A percentile compares a stretch with the other conserved stretches of the same genome.
Conservation (phyloP, 2,329 filamentous ascomycete genomes). For the Lachnellula cervina region DNA sequence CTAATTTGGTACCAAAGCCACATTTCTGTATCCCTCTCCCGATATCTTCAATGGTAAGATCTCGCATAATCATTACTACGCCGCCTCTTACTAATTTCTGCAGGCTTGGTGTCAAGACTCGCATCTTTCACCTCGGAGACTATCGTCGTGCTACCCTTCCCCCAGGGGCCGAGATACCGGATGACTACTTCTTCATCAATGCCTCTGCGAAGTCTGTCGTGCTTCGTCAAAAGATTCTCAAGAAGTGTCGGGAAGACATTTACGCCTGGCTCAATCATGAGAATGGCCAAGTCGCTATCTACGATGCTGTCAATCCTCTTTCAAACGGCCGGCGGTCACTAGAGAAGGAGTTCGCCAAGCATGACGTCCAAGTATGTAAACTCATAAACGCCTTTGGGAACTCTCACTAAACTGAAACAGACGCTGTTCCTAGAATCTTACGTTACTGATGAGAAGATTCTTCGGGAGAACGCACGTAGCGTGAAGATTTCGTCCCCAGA, state of each 20-base stretch:
- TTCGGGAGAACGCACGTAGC: conserved; percentile 92
- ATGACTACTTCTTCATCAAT: conserved; percentile 97
- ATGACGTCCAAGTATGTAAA: conserved; percentile 72
- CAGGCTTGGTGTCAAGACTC: conserved; percentile 93
- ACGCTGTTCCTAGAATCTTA: conserved; percentile 96
- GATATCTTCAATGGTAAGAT: conserved; percentile 81
- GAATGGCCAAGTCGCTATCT: conserved; percentile 96
- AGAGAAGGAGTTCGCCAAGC: conserved; percentile 95
- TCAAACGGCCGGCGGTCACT: conserved; percentile 75
- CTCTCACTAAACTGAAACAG: conserved; percentile 38
- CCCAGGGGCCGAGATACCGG: conserved; percentile 76
- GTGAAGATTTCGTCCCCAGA: conserved; percentile 98
- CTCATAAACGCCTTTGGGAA: not conserved
- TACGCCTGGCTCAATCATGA: conserved; percentile 95
- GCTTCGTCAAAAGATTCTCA: conserved; percentile 91
- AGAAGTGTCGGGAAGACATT: conserved; percentile 95
- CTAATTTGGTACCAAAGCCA: conserved; percentile 50
- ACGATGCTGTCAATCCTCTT: conserved; percentile 94
- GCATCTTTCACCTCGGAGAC: conserved; percentile 95
- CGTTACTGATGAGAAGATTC: conserved; percentile 87
- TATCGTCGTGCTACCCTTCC: conserved; percentile 91
- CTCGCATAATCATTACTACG: not conserved
- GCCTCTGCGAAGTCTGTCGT: conserved; percentile 90
- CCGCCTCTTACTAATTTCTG: conserved; percentile 3
- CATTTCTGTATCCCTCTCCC: conserved; percentile 89